Conservation (phyloP, 176 grass and related monocot species). For the Luzula sylvatica region DNA sequence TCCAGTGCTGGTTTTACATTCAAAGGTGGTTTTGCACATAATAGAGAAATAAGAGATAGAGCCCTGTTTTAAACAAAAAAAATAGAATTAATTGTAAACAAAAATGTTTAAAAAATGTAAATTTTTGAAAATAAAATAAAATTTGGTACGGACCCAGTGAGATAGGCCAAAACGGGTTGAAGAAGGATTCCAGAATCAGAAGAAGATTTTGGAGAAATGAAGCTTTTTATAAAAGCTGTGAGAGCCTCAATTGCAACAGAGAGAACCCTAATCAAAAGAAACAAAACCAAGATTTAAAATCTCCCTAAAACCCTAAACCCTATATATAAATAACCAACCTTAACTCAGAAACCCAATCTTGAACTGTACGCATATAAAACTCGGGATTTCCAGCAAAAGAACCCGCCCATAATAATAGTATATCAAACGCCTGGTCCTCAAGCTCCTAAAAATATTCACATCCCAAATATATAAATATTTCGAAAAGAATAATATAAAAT, state of each 20-base stretch:
- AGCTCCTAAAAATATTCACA: conserved; percentile 56
- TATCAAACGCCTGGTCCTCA: conserved; percentile 93
- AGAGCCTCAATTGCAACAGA: conserved; percentile 93
- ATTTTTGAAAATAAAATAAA: conserved; percentile 1
- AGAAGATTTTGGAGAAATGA: conserved; percentile 51
- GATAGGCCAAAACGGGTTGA: conserved; percentile 90
- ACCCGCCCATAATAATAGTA: conserved; percentile 93
- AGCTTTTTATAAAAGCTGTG: conserved; percentile 89
- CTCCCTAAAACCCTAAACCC: no score
- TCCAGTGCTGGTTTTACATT: conserved; percentile 58
- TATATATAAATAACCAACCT: conserved; percentile 29
- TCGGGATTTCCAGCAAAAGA: conserved; percentile 89
- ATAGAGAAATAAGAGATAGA: conserved; percentile 63
- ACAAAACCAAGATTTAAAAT: conserved; percentile 1
- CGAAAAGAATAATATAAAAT: conserved; percentile 12
- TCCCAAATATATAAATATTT: conserved; percentile 8
- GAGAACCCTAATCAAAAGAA: conserved; percentile 47
- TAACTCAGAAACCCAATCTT: conserved; percentile 75
- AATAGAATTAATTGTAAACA: not conserved
- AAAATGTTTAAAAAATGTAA: no score
- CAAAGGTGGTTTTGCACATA: conserved; percentile 60
- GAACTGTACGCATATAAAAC: conserved; percentile 56
- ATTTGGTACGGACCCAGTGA: conserved; percentile 55
- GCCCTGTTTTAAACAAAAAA: conserved; percentile 43
- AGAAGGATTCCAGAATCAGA: conserved; percentile 70